Evolutionary conservation across 1,284 basidiomycete genomes (phyloP).

Genomic region (Leccinum holopus): DNA sequence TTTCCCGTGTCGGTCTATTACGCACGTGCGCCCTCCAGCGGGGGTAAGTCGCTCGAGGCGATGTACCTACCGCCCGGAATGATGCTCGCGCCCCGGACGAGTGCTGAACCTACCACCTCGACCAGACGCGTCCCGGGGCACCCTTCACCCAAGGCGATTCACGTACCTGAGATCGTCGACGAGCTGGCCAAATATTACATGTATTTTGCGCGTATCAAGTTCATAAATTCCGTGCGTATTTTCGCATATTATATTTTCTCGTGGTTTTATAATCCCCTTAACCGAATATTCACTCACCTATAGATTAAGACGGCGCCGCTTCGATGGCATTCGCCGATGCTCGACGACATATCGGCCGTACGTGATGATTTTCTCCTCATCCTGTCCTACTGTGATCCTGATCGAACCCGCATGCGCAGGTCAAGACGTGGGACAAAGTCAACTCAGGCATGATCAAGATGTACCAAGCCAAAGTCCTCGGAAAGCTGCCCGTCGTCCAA

Average conservation of each 20-base stretch:
- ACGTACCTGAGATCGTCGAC: constrained; percentile 90
- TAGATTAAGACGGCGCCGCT: constrained; percentile 95
- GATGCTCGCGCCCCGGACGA: constrained; percentile 43
- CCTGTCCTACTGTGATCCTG: background rate
- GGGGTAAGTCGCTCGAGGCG: constrained; percentile 24
- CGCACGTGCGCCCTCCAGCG: constrained; percentile 49
- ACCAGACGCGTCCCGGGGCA: constrained; percentile 50
- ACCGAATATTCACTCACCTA: background rate
- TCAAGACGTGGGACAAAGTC: constrained; percentile 97
- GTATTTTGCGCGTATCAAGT: constrained; percentile 95
- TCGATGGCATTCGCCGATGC: constrained; percentile 98
- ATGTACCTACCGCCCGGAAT: constrained; percentile 47
- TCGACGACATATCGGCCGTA: constrained; percentile 95
- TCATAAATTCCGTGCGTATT: constrained; percentile 86
- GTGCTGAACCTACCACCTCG: background rate
- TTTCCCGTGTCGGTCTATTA: constrained; percentile 61
- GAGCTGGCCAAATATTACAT: constrained; percentile 94
- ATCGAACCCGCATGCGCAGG: constrained; percentile 42
- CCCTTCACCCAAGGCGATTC: constrained; percentile 90
- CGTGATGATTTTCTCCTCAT: constrained; percentile 19
- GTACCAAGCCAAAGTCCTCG: constrained; percentile 94
- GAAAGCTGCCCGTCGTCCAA: constrained; percentile 95
- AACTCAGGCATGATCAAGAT: constrained; percentile 99
- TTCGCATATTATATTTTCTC: background rate
- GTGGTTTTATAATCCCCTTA: background rate